Conservation (phyloP, 352 stramenopile species). For the Halophytophthora batemanensis region DNA sequence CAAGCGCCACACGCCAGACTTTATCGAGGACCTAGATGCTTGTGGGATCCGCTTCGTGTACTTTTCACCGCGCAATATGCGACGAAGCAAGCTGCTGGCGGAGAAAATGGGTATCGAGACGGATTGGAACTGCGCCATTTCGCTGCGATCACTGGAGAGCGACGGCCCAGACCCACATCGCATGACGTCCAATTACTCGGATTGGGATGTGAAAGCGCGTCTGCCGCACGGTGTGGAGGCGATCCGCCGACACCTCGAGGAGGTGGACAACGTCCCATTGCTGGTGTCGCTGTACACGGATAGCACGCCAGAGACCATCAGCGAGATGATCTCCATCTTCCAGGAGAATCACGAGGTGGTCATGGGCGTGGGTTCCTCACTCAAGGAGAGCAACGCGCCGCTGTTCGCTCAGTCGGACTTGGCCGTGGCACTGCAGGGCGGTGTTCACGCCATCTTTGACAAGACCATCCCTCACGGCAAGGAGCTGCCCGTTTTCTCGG, state of each 20-base stretch:
- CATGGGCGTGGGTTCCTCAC: constrained; percentile 72
- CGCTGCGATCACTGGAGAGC: constrained; percentile 89
- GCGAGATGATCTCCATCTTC: constrained; percentile 91
- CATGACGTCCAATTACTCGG: constrained; percentile 97
- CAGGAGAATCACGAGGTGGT: constrained; percentile 84
- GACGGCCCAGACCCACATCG: constrained; percentile 91
- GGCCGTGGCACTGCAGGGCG: constrained; percentile 63
- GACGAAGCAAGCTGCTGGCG: constrained; percentile 94
- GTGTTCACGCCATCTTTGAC: constrained; percentile 70
- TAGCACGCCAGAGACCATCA: constrained; percentile 93
- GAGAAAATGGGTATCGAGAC: constrained; percentile 99
- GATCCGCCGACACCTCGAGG: constrained; percentile 95
- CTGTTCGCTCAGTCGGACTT: constrained; percentile 77
- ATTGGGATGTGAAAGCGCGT: constrained; percentile 96
- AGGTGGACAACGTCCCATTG: constrained; percentile 98
- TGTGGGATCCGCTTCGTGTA: constrained; percentile 98
- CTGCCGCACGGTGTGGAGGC: constrained; percentile 95
- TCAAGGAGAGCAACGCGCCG: constrained; percentile 72
- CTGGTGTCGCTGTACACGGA: constrained; percentile 98
- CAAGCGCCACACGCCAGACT: constrained; percentile 91
- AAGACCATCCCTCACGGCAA: constrained; percentile 52
- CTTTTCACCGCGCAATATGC: constrained; percentile 99
- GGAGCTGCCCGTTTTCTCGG: constrained; percentile 56
- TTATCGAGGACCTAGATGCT: constrained; percentile 94
- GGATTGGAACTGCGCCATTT: constrained; percentile 99